These are phyloP conservation scores for Teratosphaeria zuluensis DNA, from an alignment of 2,329 filamentous ascomycete genomes.

Conservation along the genomic window DNA sequence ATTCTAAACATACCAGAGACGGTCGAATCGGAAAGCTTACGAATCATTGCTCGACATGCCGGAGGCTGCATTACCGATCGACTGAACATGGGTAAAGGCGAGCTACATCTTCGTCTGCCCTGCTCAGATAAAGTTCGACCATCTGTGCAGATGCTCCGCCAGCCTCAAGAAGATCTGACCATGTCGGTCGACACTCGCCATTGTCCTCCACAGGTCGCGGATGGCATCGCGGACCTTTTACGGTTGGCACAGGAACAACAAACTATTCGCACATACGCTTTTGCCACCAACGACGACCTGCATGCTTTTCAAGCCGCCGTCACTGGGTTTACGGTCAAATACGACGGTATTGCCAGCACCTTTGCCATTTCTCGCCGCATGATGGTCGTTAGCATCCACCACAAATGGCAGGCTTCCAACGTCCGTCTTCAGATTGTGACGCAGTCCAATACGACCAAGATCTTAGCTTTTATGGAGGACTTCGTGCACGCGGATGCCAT, in stretches of 20 bases:
- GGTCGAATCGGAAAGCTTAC: slow-evolving; percentile 65
- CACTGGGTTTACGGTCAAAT: slow-evolving; percentile 63
- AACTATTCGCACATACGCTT: slow-evolving; percentile 59
- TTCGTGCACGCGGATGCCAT: slow-evolving; percentile 81
- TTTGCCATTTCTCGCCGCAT: slow-evolving; percentile 65
- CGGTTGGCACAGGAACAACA: slow-evolving; percentile 45
- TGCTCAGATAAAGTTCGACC: slow-evolving; percentile 32
- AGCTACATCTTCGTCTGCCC: slow-evolving; percentile 39
- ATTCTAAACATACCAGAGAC: slow-evolving; percentile 51
- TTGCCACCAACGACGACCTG: slow-evolving; percentile 44
- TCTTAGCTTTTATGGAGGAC: slow-evolving; percentile 80
- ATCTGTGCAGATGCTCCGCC: slow-evolving; percentile 57
- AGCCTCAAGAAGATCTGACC: slow-evolving; percentile 67
- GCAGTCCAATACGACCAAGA: slow-evolving; percentile 65
- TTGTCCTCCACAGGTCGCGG: slow-evolving; percentile 36
- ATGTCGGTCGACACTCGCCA: slow-evolving; percentile 51
- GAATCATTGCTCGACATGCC: slow-evolving; percentile 62
- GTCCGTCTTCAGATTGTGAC: slow-evolving; percentile 70
- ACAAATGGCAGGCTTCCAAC: slow-evolving; percentile 80
- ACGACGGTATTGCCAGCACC: slow-evolving; percentile 48
- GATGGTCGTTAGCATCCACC: slow-evolving; percentile 87
- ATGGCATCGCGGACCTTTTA: slow-evolving; percentile 55
- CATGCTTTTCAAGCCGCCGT: slow-evolving; percentile 71
- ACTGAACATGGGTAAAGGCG: slow-evolving; percentile 58
- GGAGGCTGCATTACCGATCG: slow-evolving; percentile 74